A percentile compares a stretch with the other conserved stretches of the same genome.
phyloP scores from a whole-genome alignment of 345 rosid species.

The Geranium brycei region DNA sequence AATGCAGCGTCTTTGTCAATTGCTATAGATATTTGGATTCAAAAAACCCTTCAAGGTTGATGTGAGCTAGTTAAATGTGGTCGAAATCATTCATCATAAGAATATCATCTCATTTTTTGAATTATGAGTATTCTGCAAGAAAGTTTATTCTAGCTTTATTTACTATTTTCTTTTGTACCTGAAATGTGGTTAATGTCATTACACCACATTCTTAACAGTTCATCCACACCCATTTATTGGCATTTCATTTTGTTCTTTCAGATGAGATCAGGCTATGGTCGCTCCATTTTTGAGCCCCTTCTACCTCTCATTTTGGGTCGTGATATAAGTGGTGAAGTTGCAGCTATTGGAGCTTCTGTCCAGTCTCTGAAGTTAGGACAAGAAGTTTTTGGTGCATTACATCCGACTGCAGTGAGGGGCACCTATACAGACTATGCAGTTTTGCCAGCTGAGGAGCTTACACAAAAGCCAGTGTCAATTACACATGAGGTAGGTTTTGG shows the following conservation, averaged over 20 bases:
- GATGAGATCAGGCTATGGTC: slow-evolving; percentile 96
- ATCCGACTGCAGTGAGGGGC: slow-evolving; percentile 93
- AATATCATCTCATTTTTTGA: background rate
- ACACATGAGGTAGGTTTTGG: slow-evolving; percentile 49
- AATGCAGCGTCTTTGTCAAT: background rate
- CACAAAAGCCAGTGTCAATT: slow-evolving; percentile 55
- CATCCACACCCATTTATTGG: background rate
- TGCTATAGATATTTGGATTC: background rate
- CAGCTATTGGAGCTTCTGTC: slow-evolving; percentile 62
- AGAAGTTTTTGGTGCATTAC: slow-evolving; percentile 92
- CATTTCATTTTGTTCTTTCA: slow-evolving; percentile 20
- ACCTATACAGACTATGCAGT: slow-evolving; percentile 79
- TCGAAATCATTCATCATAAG: background rate
- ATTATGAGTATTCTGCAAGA: background rate
- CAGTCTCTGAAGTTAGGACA: slow-evolving; percentile 53
- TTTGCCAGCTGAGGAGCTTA: slow-evolving; percentile 72
- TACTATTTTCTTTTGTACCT: no score
- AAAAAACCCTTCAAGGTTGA: background rate
- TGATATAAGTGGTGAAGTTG: slow-evolving; percentile 83
- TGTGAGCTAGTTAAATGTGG: background rate
- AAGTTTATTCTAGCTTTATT: no score
- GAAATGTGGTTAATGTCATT: background rate
- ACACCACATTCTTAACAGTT: background rate
- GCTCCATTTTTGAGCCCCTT: slow-evolving; percentile 75
- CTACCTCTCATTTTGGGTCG: slow-evolving; percentile 90